Base-by-base conservation (phyloP, 2,329 filamentous ascomycete genomes). In the Trichophyton verrucosum region DNA sequence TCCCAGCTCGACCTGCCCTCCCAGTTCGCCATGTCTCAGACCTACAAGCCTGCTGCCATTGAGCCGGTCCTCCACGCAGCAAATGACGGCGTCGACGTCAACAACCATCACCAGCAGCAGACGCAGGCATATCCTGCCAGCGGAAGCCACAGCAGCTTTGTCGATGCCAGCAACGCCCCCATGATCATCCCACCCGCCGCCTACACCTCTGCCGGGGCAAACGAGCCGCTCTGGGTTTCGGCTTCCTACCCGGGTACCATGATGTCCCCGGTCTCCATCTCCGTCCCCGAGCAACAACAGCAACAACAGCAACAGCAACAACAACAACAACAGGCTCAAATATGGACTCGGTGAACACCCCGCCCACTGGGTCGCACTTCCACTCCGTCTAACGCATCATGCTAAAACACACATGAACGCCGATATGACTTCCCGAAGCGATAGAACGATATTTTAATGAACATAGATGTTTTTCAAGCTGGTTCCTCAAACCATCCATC, bases 171-270 rank as follows among this genome's bases (percentile, higher is more conserved):
- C 38, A 58, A 47, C 42, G 3, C 30, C 9, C 13, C 47, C 20
- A 60, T 60, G 3, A 20, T 63, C 8, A 46, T 58, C 22, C 33
- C 46, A 11, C 20, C 40, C 17, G 20, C 7, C 33, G 22, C 56
- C 1, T 60, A 60, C 46, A 63, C 62, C 1, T 55, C 58, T 9
- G 36, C 62, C 8, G 58, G 55, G 30, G n/a, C 60, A 9, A 60
- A 30, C 27, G 60, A 63, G 6, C 58, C 62, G 2, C 57, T 63
- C 17, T 63, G 62, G 62, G 58, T 63, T 22, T 58, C 62, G 6
- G 47, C 57, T 13, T 30, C 60, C 42, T 61, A 58, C 15, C 60
- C 62, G n/a, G n/a, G n/a, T 38, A 20, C 57, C 24, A 49, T 49
- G 46, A 49, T 49, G 46, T 49, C 46, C 15, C 46, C 46, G 9